A percentile compares a stretch with the other conserved stretches of the same genome.
Evolutionary conservation across 2,329 filamentous ascomycete genomes (phyloP).

Genomic region (Fusarium goolgardi): DNA sequence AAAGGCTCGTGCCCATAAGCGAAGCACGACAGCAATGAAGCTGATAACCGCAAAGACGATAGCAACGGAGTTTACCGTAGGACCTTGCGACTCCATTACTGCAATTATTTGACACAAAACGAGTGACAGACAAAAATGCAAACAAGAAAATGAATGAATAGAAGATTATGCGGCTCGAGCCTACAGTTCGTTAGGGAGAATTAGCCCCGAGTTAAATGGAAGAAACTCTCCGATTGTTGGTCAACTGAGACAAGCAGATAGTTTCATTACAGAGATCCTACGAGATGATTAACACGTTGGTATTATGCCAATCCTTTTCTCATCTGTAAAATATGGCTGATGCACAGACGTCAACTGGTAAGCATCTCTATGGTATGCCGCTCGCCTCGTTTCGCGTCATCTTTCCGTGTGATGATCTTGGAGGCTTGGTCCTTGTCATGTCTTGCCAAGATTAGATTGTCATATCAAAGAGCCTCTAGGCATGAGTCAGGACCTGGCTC

Average conservation of each 20-base stretch:
- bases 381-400: slow-evolving; percentile 1
- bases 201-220: slow-evolving; percentile 18
- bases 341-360: slow-evolving; percentile 16
- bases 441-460: not conserved
- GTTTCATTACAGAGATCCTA: slow-evolving; percentile 2
- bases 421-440: not conserved
- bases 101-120: not conserved
- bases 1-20: slow-evolving; percentile 30
- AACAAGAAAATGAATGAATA: not conserved
- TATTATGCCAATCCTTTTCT: slow-evolving; percentile 9
- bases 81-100: slow-evolving; percentile 19
- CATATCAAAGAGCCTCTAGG: not conserved
- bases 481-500: not conserved
- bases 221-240: not conserved
- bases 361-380: not conserved
- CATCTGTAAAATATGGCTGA: not conserved
- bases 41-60: slow-evolving; percentile 30
- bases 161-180: not conserved
- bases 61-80: slow-evolving; percentile 25
- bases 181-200: not conserved
- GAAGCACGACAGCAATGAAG: slow-evolving; percentile 29
- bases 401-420: slow-evolving; percentile 4
- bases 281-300: not conserved
- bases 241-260: slow-evolving; percentile 18
- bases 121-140: not conserved